A percentile compares a stretch with the other conserved stretches of the same genome.
phyloP scores from a whole-genome alignment of 75 land plant species.

The Adiantum capillusveneris region DNA sequence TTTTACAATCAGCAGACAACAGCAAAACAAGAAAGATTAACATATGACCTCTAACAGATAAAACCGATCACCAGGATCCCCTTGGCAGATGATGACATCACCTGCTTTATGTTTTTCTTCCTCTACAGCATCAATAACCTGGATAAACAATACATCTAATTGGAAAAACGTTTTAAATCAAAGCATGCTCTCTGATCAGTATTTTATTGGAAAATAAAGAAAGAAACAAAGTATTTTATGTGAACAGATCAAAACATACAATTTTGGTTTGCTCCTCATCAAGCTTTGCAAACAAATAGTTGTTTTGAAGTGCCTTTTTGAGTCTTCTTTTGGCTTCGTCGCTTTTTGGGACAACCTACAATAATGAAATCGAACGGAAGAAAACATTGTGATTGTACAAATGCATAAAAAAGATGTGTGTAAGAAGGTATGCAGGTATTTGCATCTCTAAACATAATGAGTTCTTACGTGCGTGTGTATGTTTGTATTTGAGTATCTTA shows the following conservation, averaged over 20 bases:
- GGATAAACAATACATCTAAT: not conserved
- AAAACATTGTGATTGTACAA: too few relatives aligned
- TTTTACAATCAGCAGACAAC: too few relatives aligned
- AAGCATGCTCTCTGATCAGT: not conserved
- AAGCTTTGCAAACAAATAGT: conserved; percentile 24
- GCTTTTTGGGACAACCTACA: conserved; percentile 25
- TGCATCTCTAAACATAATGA: too few relatives aligned
- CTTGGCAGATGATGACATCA: conserved; percentile 30
- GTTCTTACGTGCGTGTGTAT: too few relatives aligned
- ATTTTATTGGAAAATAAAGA: not conserved
- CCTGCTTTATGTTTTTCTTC: conserved; percentile 27
- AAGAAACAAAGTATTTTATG: not conserved
- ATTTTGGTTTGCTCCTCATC: conserved; percentile 31
- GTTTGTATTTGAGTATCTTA: too few relatives aligned
- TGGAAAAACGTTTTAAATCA: too few relatives aligned
- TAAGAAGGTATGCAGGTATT: too few relatives aligned
- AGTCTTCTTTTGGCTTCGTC: conserved; percentile 20
- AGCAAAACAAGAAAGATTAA: not conserved
- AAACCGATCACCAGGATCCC: conserved; percentile 29
- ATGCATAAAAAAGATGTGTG: too few relatives aligned
- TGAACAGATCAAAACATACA: conserved; percentile 9
- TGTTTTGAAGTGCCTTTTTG: conserved; percentile 16
- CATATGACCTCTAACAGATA: conserved; percentile 26
- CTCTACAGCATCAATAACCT: conserved; percentile 38
- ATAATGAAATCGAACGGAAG: too few relatives aligned